Evolutionary conservation across 2,329 filamentous ascomycete genomes (phyloP), one percentile per base, ranked within the genome.

Genomic region (Talaromyces pinophilus): DNA sequence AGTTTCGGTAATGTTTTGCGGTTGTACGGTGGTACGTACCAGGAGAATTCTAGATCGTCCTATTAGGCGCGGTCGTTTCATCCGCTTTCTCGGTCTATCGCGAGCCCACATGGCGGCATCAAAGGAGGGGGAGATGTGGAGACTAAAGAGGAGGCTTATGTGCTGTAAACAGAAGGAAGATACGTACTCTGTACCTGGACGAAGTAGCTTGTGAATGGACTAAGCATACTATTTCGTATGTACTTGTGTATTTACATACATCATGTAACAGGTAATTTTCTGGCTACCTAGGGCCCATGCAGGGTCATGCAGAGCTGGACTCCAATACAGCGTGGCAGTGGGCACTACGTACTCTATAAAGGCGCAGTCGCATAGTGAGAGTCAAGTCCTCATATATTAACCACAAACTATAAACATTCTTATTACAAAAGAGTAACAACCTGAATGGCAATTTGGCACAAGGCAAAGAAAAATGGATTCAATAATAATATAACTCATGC

Each of bases 61-160:
- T 63, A 28, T 52, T 52, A 62, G 48, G 33, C 61, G 48, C 61
- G 61, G 35, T 33, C 38, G 61, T 63, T 55, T 63, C 61, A 63
- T 63, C 30, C 61, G 60, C 33, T 28, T 50, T 46, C 40, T 42
- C 40, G 44, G 42, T 60, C 59, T 52, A 52, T 60, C 35, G 63
- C 44, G 28, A 65, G 33, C 44, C 63, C 63, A 65, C 63, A 65
- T 65, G 63, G 54, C 55, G 57, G 63, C 63, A 65, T 59, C 46
- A 50, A 52, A 65, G 30, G 55, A 61, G 30, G 55, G 55, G 63
- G 55, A 30, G 38, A 19, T 46, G 54, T 60, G 55, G 63, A 40
- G 63, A 59, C 57, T 4, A 40, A 22, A 38, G 33, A 57, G 54
- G 54, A 57, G 54, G 33, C 54, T 57, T 57, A 52, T 30, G 13